These are phyloP conservation scores for Yamadazyma kitorensis DNA, from an alignment of 805 yeast genomes.

Conservation along the genomic window DNA sequence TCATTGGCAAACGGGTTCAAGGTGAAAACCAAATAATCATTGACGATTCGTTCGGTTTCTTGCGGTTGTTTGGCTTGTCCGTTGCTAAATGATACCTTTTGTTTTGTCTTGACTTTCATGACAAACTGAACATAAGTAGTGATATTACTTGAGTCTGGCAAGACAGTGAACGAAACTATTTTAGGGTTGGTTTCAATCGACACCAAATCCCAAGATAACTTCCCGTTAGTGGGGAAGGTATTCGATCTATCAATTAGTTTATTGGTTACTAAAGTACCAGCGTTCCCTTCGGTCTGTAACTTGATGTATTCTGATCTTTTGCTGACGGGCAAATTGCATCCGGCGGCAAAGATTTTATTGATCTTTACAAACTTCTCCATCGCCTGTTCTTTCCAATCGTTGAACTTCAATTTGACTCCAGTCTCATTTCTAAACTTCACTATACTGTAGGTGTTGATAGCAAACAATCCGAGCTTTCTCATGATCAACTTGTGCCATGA, in stretches of 20 bases:
- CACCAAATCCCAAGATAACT: conserved; percentile 73
- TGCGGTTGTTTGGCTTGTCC: conserved; percentile 13
- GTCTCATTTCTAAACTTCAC: conserved; percentile 46
- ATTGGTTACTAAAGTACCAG: conserved; percentile 31
- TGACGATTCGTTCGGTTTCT: conserved; percentile 24
- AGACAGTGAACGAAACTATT: conserved; percentile 64
- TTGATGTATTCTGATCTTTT: conserved; percentile 46
- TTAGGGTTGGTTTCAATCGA: conserved; percentile 72
- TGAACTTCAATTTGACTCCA: conserved; percentile 49
- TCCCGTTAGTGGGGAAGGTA: conserved; percentile 52
- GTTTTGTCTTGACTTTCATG: conserved; percentile 36
- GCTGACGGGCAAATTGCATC: conserved; percentile 28
- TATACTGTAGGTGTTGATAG: conserved; percentile 59
- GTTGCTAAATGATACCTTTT: conserved; percentile 28
- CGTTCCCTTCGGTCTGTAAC: conserved; percentile 31
- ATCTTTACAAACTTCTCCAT: conserved; percentile 72
- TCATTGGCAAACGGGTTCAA: conserved; percentile 39
- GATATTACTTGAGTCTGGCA: conserved; percentile 47
- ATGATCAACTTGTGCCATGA: conserved; percentile 47
- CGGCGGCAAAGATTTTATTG: conserved; percentile 76
- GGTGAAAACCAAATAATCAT: conserved; percentile 38
- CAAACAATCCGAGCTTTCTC: conserved; percentile 64
- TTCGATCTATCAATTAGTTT: conserved; percentile 31
- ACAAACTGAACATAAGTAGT: conserved; percentile 38
- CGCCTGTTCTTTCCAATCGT: conserved; percentile 85